A percentile compares a stretch with the other conserved stretches of the same genome.
phyloP scores from a whole-genome alignment of 1,284 basidiomycete genomes.

The Pyrrhoderma noxium region DNA sequence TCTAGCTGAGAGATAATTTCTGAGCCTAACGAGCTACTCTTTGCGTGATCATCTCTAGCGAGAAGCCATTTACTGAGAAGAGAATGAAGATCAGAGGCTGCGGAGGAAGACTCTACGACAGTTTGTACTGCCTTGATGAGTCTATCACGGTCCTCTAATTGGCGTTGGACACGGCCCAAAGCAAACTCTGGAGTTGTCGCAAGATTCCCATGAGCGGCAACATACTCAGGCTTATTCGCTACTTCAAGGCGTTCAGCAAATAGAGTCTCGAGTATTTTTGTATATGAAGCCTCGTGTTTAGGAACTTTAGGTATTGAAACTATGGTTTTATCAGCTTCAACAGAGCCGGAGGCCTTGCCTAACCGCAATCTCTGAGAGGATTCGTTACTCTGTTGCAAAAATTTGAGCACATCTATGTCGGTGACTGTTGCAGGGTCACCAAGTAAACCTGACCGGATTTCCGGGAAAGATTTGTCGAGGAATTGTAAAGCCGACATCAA shows the following conservation, averaged over 20 bases:
- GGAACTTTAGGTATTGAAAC: constrained; percentile 56
- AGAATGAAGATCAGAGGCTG: constrained; percentile 57
- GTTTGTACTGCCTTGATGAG: constrained; percentile 54
- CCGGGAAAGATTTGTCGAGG: constrained; percentile 40
- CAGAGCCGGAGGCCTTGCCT: constrained; percentile 25
- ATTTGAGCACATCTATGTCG: constrained; percentile 38
- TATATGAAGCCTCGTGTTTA: constrained; percentile 88
- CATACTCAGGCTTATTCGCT: constrained; percentile 69
- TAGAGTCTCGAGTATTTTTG: constrained; percentile 77
- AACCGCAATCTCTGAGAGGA: constrained; percentile 39
- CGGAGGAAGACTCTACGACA: constrained; percentile 40
- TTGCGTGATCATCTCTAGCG: constrained; percentile 52
- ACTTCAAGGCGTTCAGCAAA: constrained; percentile 83
- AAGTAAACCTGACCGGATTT: constrained; percentile 56
- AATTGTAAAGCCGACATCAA: constrained; percentile 70
- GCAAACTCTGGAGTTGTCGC: constrained; percentile 93
- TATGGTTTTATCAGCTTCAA: neutral
- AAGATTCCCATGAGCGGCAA: constrained; percentile 57
- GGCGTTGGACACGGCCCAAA: constrained; percentile 81
- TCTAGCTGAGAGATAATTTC: constrained; percentile 48
- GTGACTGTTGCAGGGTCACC: constrained; percentile 41
- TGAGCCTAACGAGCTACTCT: constrained; percentile 54
- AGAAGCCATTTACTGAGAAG: constrained; percentile 71
- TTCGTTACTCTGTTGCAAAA: constrained; percentile 34
- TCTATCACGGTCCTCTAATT: constrained; percentile 64